Percentiles rank a stretch among this genome's conserved stretches.
Evolutionary conservation across 2,329 filamentous ascomycete genomes (phyloP).

Genomic region (Curvularia hawaiiensis): DNA sequence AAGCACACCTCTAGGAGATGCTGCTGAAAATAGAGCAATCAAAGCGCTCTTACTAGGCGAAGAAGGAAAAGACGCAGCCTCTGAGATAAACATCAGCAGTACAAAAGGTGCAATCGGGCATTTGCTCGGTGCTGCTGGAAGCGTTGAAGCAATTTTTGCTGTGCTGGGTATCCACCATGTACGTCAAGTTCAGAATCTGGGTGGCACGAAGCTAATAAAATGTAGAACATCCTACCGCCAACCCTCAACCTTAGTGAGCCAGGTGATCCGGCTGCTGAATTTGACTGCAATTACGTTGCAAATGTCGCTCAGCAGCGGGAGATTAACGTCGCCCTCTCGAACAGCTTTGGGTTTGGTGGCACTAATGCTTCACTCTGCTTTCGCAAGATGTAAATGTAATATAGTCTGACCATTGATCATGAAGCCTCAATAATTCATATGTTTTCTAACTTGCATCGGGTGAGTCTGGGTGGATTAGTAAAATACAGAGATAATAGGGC

Average conservation of each 20-base stretch:
- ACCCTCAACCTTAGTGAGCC: constrained; percentile 80
- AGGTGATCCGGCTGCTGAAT: constrained; percentile 63
- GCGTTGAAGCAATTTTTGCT: constrained; percentile 86
- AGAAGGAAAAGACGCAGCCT: constrained; percentile 65
- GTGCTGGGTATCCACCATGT: constrained; percentile 81
- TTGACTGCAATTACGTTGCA: constrained; percentile 86
- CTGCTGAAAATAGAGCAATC: constrained; percentile 85
- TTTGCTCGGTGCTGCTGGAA: constrained; percentile 87
- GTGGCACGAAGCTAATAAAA: constrained; percentile 16
- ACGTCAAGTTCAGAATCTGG: constrained; percentile 41
- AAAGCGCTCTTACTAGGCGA: constrained; percentile 75
- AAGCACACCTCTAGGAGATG: constrained; percentile 82
- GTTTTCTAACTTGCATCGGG: not conserved
- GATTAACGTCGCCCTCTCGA: constrained; percentile 80
- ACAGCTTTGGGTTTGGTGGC: constrained; percentile 97
- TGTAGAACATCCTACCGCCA: constrained; percentile 77
- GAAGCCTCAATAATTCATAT: not conserved
- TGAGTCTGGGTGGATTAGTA: constrained; percentile 17
- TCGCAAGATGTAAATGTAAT: constrained; percentile 49
- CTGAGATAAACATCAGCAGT: constrained; percentile 81
- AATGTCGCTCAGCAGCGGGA: constrained; percentile 69
- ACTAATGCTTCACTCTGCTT: constrained; percentile 93
- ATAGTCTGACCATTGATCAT: not conserved
- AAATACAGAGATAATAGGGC: constrained; percentile 17
- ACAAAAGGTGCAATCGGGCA: constrained; percentile 95